Evolutionary conservation across 805 yeast species (phyloP).

Genomic region (Schwanniomyces vanrijiae): DNA sequence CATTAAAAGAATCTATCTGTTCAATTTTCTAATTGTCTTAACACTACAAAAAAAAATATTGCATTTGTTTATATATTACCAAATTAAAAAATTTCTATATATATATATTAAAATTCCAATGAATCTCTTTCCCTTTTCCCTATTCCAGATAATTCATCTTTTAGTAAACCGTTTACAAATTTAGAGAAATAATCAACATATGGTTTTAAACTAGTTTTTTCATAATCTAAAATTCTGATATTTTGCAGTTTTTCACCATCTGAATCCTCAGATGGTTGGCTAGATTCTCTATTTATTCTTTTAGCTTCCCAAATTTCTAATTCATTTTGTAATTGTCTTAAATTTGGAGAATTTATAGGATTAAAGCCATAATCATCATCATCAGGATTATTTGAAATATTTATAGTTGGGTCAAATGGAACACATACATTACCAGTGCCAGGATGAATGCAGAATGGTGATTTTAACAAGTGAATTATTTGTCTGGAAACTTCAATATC

Average conservation of each 20-base stretch:
- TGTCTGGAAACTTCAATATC: conserved; percentile 92
- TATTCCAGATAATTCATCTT: conserved; percentile 48
- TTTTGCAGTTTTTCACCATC: conserved; percentile 16
- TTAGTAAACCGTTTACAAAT: conserved; percentile 57
- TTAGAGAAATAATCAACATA: conserved; percentile 65
- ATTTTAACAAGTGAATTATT: conserved; percentile 86
- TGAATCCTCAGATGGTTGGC: conserved; percentile 21
- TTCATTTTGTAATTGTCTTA: conserved; percentile 63
- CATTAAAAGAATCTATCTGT: background rate
- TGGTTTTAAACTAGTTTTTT: conserved; percentile 68
- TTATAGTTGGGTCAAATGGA: conserved; percentile 61
- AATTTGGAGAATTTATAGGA: conserved; percentile 78
- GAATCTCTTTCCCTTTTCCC: conserved; percentile 33
- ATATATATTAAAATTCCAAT: conserved; percentile 25
- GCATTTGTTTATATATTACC: background rate
- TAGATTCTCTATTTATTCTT: conserved; percentile 26
- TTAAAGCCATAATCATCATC: conserved; percentile 58
- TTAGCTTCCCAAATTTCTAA: conserved; percentile 50
- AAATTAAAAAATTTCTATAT: background rate
- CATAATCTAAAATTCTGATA: conserved; percentile 45
- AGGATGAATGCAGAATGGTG: conserved; percentile 97
- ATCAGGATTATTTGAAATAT: conserved; percentile 28
- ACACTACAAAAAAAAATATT: background rate
- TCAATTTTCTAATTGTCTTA: background rate
- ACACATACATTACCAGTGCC: conserved; percentile 95